Evolutionary conservation across 129 eudicot species (phyloP), one percentile per base, ranked within the genome.

Genomic region (Dittrichia graveolens): DNA sequence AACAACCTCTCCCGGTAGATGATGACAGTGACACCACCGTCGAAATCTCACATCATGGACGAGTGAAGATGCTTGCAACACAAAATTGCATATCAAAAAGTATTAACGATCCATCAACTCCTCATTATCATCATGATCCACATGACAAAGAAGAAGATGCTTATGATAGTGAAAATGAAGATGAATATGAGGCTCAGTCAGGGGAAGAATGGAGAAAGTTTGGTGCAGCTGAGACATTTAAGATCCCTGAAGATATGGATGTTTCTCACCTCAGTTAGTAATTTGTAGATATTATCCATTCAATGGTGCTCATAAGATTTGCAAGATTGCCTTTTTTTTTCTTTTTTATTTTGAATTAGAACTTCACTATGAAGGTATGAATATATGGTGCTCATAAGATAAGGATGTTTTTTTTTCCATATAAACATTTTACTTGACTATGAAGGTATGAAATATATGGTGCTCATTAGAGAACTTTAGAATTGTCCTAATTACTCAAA

Each of bases 201-300:
- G 88, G 85, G 11, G 96, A 85, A 49, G 96, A 83, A 69, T 46
- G 80, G 83, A 85, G 89, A 65, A 94, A 87, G 64, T 90, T 94
- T 75, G 98, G 98, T 52, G 98, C 98, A 3, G 97, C 98, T 0
- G 96, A 94, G 8, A 90, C 96, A 7, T 90, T 94, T 71, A 86
- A 52, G 78, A 77, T 94, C 72, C 93, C 89, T 4, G 93, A 90
- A 40, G 96, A 90, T 71, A 84, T 90, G 35, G 98, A 90, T 49
- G 74, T 93, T 61, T 76, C 96, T 49, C 92, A 57, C 15, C 91
- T 93, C 67, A 89, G 95, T 78, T 93, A 81, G 83, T 5, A 46
- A 66, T 31, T 6, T 67, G 56, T 35, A 49, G 56, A n/a, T 49
- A 49, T 49, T 34, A 67, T 48, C 11, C 8, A 47, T 63, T 55